Evolutionary conservation across 1,284 basidiomycete genomes (phyloP).

Genomic region (Puccinia novopanici): DNA sequence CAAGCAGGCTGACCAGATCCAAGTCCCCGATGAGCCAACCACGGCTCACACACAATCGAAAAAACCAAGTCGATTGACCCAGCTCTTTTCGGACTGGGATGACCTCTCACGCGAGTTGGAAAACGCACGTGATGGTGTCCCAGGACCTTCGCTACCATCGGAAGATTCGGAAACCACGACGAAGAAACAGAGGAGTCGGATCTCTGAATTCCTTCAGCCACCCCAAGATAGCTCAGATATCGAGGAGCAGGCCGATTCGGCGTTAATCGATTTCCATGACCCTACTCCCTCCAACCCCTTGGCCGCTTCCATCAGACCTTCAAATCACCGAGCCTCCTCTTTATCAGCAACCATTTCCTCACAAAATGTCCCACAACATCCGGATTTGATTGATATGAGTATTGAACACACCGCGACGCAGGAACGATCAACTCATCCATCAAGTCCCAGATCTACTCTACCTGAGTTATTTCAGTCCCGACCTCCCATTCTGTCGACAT

Average conservation of each 20-base stretch:
- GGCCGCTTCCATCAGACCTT: not conserved
- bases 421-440: not conserved
- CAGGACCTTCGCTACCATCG: not conserved
- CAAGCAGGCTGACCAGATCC: not conserved
- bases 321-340: not conserved
- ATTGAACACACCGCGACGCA: not conserved
- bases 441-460: not conserved
- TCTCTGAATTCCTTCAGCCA: constrained; percentile 26
- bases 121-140: not conserved
- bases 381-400: constrained; percentile 25
- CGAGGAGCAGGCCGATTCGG: not conserved
- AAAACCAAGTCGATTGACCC: constrained; percentile 13
- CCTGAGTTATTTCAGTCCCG: not conserved
- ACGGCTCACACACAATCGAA: not conserved
- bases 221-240: constrained; percentile 12
- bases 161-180: constrained; percentile 1
- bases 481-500: not conserved
- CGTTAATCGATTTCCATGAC: constrained; percentile 33
- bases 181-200: not conserved
- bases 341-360: not conserved
- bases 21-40: not conserved
- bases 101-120: constrained; percentile 28
- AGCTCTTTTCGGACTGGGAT: constrained; percentile 16
- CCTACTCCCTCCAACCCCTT: not conserved
- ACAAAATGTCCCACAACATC: not conserved